These are phyloP conservation scores for Microdochium trichocladiopsis DNA, from an alignment of 2,329 filamentous ascomycete species.

Conservation along the genomic window DNA sequence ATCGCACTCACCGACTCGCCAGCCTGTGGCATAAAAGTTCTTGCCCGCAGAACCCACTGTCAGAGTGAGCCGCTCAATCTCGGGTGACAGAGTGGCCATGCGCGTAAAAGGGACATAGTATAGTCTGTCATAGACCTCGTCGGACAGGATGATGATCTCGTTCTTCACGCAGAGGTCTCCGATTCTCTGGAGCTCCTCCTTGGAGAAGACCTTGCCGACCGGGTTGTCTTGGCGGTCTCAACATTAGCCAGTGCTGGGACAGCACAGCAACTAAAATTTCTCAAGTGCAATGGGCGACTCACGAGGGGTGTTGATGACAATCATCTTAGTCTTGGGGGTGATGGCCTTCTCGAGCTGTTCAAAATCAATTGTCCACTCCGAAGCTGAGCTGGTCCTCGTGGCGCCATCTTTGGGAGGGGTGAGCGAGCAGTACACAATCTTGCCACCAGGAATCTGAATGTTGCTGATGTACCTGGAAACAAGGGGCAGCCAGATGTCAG, in stretches of 20 bases:
- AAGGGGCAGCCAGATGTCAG: background rate
- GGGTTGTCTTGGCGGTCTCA: conserved; percentile 62
- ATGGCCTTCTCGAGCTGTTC: conserved; percentile 74
- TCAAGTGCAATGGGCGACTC: conserved; percentile 9
- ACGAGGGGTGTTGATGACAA: conserved; percentile 76
- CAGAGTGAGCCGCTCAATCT: conserved; percentile 79
- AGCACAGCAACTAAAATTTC: conserved; percentile 2
- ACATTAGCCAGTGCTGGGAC: no score
- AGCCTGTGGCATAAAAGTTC: conserved; percentile 97
- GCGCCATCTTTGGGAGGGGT: conserved; percentile 79
- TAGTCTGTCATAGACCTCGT: conserved; percentile 90
- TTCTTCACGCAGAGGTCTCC: conserved; percentile 87
- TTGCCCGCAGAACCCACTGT: conserved; percentile 96
- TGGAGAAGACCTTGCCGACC: conserved; percentile 90
- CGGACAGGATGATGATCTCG: conserved; percentile 86
- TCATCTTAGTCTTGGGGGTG: conserved; percentile 87
- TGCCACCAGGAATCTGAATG: conserved; percentile 96
- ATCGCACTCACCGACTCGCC: conserved; percentile 65
- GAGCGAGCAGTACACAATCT: conserved; percentile 91
- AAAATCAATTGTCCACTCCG: conserved; percentile 85
- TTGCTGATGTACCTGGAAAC: conserved; percentile 75
- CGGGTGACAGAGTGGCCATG: conserved; percentile 82
- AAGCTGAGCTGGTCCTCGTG: conserved; percentile 72
- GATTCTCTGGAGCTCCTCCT: conserved; percentile 74
- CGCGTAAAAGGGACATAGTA: conserved; percentile 95